These are phyloP conservation scores for Botrytis byssoidea DNA, from an alignment of 2,329 filamentous ascomycete genomes.

Conservation along the genomic window DNA sequence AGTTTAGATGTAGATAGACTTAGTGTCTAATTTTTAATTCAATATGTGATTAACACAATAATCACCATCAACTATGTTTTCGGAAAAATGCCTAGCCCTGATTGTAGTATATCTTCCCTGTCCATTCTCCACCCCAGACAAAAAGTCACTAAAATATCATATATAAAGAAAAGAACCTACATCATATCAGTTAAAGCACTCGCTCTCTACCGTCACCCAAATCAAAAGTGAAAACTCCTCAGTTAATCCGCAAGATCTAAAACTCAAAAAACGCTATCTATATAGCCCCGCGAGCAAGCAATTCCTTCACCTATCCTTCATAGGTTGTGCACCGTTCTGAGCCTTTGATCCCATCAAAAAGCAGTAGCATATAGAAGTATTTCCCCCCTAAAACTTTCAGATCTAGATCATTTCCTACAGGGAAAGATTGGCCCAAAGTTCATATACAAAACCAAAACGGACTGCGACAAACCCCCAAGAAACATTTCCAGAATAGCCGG, in stretches of 20 bases:
- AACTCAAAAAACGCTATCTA: not conserved
- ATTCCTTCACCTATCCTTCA: not conserved
- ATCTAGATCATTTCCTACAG: not conserved
- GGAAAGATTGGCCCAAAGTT: not conserved
- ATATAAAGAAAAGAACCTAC: not conserved
- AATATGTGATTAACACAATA: not conserved
- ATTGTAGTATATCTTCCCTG: not conserved
- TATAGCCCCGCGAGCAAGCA: not conserved
- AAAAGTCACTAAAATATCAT: not conserved
- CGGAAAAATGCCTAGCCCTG: not conserved
- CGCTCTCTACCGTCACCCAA: not conserved
- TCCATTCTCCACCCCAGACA: not conserved
- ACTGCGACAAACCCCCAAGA: not conserved
- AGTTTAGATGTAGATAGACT: not conserved
- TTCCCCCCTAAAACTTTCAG: accelerated
- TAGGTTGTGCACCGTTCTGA: not conserved
- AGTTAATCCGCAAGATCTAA: not conserved
- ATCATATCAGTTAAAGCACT: not conserved
- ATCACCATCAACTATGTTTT: not conserved
- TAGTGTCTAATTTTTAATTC: not conserved
- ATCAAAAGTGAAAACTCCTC: accelerated
- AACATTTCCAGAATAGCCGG: not conserved
- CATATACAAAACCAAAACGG: not conserved
- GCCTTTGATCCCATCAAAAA: not conserved
- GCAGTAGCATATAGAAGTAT: accelerated